A percentile compares a stretch with the other conserved stretches of the same genome.
These are phyloP conservation scores for Tricholoma sp. DNA, from an alignment of 768 basidiomycete genomes.

Conservation along the genomic window DNA sequence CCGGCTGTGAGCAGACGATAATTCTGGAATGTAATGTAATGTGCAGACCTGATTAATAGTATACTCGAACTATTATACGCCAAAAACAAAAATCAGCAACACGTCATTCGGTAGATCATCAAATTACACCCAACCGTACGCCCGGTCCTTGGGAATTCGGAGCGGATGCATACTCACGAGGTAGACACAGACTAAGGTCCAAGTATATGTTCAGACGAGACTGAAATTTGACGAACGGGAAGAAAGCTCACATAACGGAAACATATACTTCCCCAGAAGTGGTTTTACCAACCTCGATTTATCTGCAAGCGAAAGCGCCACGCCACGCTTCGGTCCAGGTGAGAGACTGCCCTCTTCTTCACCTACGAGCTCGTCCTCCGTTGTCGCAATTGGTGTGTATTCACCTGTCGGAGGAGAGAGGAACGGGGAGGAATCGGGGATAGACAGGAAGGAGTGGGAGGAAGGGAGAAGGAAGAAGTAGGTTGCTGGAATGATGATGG, in stretches of 20 bases:
- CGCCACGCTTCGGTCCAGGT: neutral
- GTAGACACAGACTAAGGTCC: neutral
- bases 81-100: neutral
- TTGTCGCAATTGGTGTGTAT: neutral
- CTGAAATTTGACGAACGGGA: too few relatives aligned
- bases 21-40: neutral
- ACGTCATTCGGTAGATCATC: neutral
- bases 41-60: constrained; percentile 9
- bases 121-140: constrained; percentile 1
- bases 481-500: constrained; percentile 70
- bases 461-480: constrained; percentile 69
- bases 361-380: neutral
- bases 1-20: neutral
- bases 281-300: constrained; percentile 3
- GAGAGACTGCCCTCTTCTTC: constrained; percentile 1
- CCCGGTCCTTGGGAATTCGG: neutral
- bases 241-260: constrained; percentile 1
- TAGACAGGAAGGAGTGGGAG: neutral
- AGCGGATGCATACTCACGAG: constrained; percentile 6
- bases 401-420: neutral
- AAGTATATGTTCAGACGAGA: neutral
- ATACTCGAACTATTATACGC: constrained; percentile 2
- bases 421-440: neutral
- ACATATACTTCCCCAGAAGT: constrained; percentile 1
- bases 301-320: neutral